These are phyloP conservation scores for Russula olivacea DNA, from an alignment of 768 basidiomycete species.

Conservation along the genomic window DNA sequence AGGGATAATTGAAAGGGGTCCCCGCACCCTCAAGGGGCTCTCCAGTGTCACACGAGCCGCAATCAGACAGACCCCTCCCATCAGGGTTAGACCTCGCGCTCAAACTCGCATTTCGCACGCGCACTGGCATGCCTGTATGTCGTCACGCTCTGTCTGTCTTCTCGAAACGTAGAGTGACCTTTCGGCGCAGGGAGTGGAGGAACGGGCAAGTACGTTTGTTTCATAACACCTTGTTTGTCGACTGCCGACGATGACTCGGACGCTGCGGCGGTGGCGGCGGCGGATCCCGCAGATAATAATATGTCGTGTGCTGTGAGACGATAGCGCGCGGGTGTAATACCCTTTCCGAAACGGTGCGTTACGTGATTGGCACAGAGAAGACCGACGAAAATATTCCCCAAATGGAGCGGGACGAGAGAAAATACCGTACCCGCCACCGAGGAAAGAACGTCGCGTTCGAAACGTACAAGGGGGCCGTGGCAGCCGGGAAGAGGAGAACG, in stretches of 20 bases:
- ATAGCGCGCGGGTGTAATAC: constrained; percentile 55
- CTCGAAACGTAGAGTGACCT: constrained; percentile 7
- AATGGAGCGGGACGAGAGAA: constrained; percentile 50
- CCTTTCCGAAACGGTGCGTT: constrained; percentile 54
- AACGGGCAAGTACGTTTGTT: not conserved
- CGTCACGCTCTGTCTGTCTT: constrained; percentile 8
- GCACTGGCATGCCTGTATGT: not conserved
- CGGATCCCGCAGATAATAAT: not conserved
- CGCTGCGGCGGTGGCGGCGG: not conserved
- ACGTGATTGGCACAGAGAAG: constrained; percentile 69
- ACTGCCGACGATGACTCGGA: too few species aligned
- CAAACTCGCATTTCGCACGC: not conserved
- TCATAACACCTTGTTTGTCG: not conserved
- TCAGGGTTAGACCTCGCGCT: not conserved
- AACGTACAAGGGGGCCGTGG: constrained; percentile 50
- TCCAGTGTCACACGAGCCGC: not conserved
- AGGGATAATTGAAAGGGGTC: not conserved
- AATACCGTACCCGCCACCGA: constrained; percentile 49
- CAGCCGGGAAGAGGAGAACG: constrained; percentile 62
- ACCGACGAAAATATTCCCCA: constrained; percentile 52
- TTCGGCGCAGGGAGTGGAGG: constrained; percentile 3
- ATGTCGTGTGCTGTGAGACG: constrained; percentile 48
- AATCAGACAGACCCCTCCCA: not conserved
- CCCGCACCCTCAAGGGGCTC: too few species aligned
- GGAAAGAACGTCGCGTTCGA: constrained; percentile 45